These are phyloP conservation scores for Mucor piriformis DNA, from an alignment of 371 early-diverging fungal genomes.

Conservation along the genomic window DNA sequence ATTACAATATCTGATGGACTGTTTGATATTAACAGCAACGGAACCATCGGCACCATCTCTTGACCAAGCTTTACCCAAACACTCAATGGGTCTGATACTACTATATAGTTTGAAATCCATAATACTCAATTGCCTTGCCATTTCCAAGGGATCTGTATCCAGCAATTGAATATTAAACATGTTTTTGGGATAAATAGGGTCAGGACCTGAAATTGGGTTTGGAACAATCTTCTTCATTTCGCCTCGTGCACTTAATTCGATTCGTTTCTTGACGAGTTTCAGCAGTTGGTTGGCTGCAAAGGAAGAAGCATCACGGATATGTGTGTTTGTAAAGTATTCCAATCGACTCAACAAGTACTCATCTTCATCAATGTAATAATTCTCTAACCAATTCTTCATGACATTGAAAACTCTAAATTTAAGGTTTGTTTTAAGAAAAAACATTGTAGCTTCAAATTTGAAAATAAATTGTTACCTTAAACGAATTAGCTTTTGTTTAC, in stretches of 20 bases:
- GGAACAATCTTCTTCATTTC: conserved; percentile 64
- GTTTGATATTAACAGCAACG: conserved; percentile 69
- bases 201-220: conserved; percentile 63
- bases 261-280: conserved; percentile 68
- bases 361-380: conserved; percentile 78
- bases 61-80: conserved; percentile 88
- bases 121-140: conserved; percentile 92
- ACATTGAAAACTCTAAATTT: conserved; percentile 74
- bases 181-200: conserved; percentile 71
- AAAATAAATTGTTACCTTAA: too few relatives aligned
- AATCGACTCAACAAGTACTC: conserved; percentile 66
- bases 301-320: conserved; percentile 72
- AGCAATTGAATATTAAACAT: conserved; percentile 65
- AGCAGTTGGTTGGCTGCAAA: conserved; percentile 72
- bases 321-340: conserved; percentile 75
- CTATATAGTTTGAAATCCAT: conserved; percentile 79
- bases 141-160: conserved; percentile 89
- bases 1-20: conserved; percentile 71
- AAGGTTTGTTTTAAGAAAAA: background rate
- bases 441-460: too few relatives aligned
- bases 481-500: conserved; percentile 82
- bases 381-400: conserved; percentile 90
- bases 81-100: conserved; percentile 82
- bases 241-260: conserved; percentile 54
- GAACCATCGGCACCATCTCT: conserved; percentile 60